A percentile compares a stretch with the other conserved stretches of the same genome.
These are phyloP conservation scores for Fomitopsis schrenkii DNA, from an alignment of 1,284 basidiomycete genomes.

Conservation along the genomic window DNA sequence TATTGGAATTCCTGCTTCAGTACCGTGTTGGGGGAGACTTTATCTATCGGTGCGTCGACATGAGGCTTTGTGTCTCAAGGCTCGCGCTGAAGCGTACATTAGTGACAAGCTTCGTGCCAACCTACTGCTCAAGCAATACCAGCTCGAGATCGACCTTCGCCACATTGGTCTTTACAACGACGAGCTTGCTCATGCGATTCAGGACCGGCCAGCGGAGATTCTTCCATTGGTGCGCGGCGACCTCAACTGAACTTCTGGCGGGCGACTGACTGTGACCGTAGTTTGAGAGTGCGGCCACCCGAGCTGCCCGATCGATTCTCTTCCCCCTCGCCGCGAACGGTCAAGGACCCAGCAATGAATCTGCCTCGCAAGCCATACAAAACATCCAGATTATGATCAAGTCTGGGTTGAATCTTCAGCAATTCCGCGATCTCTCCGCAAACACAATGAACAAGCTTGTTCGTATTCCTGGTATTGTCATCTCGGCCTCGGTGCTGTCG, in stretches of 20 bases:
- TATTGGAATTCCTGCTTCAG: slow-evolving; percentile 82
- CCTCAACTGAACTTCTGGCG: background rate
- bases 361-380: slow-evolving; percentile 66
- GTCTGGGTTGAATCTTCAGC: slow-evolving; percentile 87
- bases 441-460: slow-evolving; percentile 95
- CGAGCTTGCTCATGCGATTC: slow-evolving; percentile 87
- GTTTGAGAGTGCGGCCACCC: slow-evolving; percentile 88
- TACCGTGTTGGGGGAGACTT: slow-evolving; percentile 89
- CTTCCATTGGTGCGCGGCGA: slow-evolving; percentile 71
- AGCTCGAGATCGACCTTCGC: slow-evolving; percentile 89
- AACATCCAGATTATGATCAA: slow-evolving; percentile 88
- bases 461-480: slow-evolving; percentile 96
- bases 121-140: slow-evolving; percentile 85
- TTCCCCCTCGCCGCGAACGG: slow-evolving; percentile 60
- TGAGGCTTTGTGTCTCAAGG: slow-evolving; percentile 10
- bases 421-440: slow-evolving; percentile 92
- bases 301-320: slow-evolving; percentile 76
- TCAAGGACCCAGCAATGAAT: slow-evolving; percentile 42
- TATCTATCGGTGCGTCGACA: slow-evolving; percentile 65
- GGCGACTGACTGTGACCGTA: slow-evolving; percentile 25
- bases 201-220: slow-evolving; percentile 87
- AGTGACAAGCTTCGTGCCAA: slow-evolving; percentile 92
- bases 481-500: slow-evolving; percentile 92
- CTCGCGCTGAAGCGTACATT: slow-evolving; percentile 9
- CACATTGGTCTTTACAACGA: slow-evolving; percentile 93